Conservation (phyloP, 2,329 filamentous ascomycete genomes). For the Fusarium redolens region DNA sequence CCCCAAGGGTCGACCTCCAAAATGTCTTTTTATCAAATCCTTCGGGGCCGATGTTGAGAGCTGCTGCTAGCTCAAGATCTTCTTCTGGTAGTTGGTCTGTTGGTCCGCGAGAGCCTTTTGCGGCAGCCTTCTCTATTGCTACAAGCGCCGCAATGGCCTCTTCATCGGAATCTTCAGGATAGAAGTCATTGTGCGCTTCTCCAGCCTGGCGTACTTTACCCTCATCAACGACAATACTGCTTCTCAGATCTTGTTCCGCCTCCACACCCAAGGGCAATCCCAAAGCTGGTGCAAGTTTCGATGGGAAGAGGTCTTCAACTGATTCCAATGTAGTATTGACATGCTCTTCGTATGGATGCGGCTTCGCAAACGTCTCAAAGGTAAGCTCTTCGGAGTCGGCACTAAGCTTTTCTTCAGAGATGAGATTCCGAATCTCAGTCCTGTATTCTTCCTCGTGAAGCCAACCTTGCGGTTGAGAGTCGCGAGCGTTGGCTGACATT, state of each 20-base stretch:
- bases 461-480: conserved; percentile 82
- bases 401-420: conserved; percentile 69
- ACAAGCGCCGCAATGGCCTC: conserved; percentile 51
- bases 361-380: conserved; percentile 75
- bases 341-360: conserved; percentile 62
- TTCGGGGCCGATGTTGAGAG: conserved; percentile 2
- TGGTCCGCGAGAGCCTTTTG: neutral
- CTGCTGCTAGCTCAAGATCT: neutral
- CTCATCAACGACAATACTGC: conserved; percentile 74
- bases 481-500: conserved; percentile 86
- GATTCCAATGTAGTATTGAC: conserved; percentile 86
- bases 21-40: conserved; percentile 38
- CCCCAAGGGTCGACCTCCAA: conserved; percentile 44
- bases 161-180: conserved; percentile 65
- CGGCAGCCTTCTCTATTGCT: conserved; percentile 22
- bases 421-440: conserved; percentile 71
- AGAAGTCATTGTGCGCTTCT: conserved; percentile 61
- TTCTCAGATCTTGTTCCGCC: conserved; percentile 48
- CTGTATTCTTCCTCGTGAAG: conserved; percentile 90
- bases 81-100: neutral
- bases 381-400: conserved; percentile 55
- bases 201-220: conserved; percentile 61
- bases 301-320: conserved; percentile 86
- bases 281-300: conserved; percentile 66
- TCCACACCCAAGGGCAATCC: conserved; percentile 50